Evolutionary conservation across 2,329 filamentous ascomycete genomes (phyloP), one percentile per base, ranked within the genome.

Genomic region (Fulvia fulva): DNA sequence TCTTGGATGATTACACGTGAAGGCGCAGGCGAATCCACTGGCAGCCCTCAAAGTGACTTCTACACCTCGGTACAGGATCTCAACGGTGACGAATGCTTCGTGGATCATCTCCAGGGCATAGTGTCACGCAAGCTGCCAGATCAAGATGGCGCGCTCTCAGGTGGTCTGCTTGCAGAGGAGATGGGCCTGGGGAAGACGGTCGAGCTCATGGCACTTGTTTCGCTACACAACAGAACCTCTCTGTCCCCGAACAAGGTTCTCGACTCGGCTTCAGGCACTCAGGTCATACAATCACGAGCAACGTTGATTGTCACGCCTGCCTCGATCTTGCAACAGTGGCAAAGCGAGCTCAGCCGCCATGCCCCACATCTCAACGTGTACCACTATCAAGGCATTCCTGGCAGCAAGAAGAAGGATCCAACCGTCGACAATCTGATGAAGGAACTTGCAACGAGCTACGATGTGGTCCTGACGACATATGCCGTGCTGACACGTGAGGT

Each of bases 171-270:
- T 5, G 85, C 88, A 0, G 89, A 93, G 68, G 89, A 93, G 71
- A 93, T 93, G 89, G 89, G 89, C 0, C 76, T 93, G 1, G 89
- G 89, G 1, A 93, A 93, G 71, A 93, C 89, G 0, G 78, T 92
- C 2, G 90, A 93, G 73, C 78, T 90, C 1, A 83, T 91, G 46
- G 81, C 86, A 3, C 77, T 93, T 11, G 83, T 91, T n/a, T 77
- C 84, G 7, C 76, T 88, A 23, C 84, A 93, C 68, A 77, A 71
- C 41, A 80, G 82, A 28, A 57, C 64, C 9, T 63, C 66, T 23
- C 71, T 16, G 70, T 69, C 53, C 74, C 37, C 37, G 50, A 51
- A n/a, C 28, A 45, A 53, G 19, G 56, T 67, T 1, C 30, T 62
- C 9, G 68, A 84, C 60, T 21, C 67, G 3, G 77, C 77, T 54